These are phyloP conservation scores for Biancaea sappan DNA, from an alignment of 306 rosid genomes.

Conservation along the genomic window DNA sequence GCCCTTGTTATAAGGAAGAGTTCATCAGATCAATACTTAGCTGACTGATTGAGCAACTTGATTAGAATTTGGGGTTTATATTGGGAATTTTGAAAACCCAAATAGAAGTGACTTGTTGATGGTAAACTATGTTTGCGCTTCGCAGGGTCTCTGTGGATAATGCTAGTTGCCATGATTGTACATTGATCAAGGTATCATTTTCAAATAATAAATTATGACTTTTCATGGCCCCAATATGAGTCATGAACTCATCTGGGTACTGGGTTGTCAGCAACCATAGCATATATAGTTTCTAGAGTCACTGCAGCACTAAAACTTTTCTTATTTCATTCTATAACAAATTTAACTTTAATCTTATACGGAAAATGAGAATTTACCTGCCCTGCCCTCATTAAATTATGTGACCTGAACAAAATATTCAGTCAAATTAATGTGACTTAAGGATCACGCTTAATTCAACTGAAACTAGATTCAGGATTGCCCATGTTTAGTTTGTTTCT, in stretches of 20 bases:
- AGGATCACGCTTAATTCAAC: neutral
- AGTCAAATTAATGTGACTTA: slow-evolving; percentile 8
- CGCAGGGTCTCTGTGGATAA: slow-evolving; percentile 85
- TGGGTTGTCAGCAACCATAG: slow-evolving; percentile 20
- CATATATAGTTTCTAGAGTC: neutral
- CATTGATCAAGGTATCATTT: slow-evolving; percentile 69
- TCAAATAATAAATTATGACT: slow-evolving; percentile 22
- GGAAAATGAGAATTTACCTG: neutral
- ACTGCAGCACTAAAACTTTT: neutral
- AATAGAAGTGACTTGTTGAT: slow-evolving; percentile 40
- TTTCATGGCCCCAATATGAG: slow-evolving; percentile 22
- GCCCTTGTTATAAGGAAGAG: slow-evolving; percentile 20
- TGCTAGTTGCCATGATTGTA: slow-evolving; percentile 64
- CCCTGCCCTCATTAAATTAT: neutral
- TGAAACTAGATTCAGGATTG: neutral
- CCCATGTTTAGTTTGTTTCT: neutral
- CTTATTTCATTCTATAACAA: neutral
- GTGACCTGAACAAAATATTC: neutral
- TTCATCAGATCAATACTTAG: slow-evolving; percentile 19
- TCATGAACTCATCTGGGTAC: neutral
- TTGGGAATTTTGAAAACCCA: slow-evolving; percentile 31
- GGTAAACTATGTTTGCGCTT: slow-evolving; percentile 33
- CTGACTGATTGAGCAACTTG: slow-evolving; percentile 21
- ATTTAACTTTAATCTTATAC: neutral
- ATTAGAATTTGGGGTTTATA: slow-evolving; percentile 24